phyloP scores from a whole-genome alignment of 208 protist species.

The Angomonas desouzai region DNA sequence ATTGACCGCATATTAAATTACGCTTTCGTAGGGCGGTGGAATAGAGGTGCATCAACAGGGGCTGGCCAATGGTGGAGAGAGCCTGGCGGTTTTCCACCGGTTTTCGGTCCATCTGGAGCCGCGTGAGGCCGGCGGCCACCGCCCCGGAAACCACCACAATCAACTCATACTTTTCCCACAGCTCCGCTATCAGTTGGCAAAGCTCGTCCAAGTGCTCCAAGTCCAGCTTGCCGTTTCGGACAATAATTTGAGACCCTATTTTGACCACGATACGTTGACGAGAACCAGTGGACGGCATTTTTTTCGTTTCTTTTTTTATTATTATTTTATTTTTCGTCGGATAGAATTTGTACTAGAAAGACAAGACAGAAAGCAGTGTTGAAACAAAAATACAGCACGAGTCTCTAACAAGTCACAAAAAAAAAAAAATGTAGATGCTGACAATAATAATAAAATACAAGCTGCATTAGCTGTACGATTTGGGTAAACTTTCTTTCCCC shows the following conservation, averaged over 20 bases:
- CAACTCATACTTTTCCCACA: constrained; percentile 41
- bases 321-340: too few relatives aligned
- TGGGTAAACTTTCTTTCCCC: too few relatives aligned
- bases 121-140: constrained; percentile 36
- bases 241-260: constrained; percentile 38
- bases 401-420: neutral
- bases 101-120: constrained; percentile 17
- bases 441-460: neutral
- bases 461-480: neutral
- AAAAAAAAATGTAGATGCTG: neutral
- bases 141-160: constrained; percentile 56
- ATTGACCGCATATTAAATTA: constrained; percentile 34
- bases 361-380: too few relatives aligned
- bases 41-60: constrained; percentile 56
- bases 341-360: too few relatives aligned
- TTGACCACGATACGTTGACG: constrained; percentile 47
- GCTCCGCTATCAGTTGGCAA: constrained; percentile 40
- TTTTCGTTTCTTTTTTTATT: too few relatives aligned
- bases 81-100: constrained; percentile 22
- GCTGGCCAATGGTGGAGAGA: constrained; percentile 52
- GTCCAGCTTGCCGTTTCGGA: constrained; percentile 20
- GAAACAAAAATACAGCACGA: neutral
- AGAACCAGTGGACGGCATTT: neutral
- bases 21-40: constrained; percentile 41
- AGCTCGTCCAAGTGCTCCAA: constrained; percentile 39